Evolutionary conservation across 1,284 basidiomycete species (phyloP).

Genomic region (Cutaneotrichosporon sp.): DNA sequence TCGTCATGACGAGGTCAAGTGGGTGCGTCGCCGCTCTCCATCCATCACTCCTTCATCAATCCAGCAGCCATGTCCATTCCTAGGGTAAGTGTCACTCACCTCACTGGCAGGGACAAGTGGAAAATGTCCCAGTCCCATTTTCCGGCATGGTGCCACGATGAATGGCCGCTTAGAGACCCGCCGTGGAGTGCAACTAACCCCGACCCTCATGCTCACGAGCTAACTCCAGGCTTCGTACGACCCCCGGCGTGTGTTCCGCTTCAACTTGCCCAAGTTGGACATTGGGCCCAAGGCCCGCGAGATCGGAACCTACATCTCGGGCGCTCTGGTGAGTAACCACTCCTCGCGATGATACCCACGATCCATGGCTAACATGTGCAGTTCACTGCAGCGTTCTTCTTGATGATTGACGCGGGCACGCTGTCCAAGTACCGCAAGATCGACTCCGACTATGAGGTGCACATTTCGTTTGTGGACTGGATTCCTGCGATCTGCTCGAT

Average conservation of each 20-base stretch:
- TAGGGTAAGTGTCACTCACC: constrained; percentile 26
- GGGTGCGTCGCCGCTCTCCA: not conserved
- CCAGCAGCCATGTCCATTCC: constrained; percentile 27
- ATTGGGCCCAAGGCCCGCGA: constrained; percentile 55
- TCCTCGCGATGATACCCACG: no score
- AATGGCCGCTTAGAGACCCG: no score
- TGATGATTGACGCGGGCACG: constrained; percentile 90
- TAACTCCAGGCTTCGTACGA: constrained; percentile 71
- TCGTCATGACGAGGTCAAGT: not conserved
- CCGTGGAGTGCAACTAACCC: no score
- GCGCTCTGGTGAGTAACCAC: constrained; percentile 68
- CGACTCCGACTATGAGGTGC: constrained; percentile 56
- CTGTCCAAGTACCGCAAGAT: constrained; percentile 71
- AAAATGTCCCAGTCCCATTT: no score
- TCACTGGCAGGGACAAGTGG: no score
- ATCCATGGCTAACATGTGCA: constrained; percentile 45
- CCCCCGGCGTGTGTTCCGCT: constrained; percentile 71
- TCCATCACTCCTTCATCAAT: not conserved
- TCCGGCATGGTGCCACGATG: no score
- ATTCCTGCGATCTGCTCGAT: constrained; percentile 90
- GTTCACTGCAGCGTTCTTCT: constrained; percentile 93
- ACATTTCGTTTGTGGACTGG: constrained; percentile 91
- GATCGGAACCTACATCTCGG: constrained; percentile 83
- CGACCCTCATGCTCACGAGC: no score
- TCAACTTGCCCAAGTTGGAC: constrained; percentile 50